phyloP scores from a whole-genome alignment of 1,284 basidiomycete species.

The Fomes fomentarius region DNA sequence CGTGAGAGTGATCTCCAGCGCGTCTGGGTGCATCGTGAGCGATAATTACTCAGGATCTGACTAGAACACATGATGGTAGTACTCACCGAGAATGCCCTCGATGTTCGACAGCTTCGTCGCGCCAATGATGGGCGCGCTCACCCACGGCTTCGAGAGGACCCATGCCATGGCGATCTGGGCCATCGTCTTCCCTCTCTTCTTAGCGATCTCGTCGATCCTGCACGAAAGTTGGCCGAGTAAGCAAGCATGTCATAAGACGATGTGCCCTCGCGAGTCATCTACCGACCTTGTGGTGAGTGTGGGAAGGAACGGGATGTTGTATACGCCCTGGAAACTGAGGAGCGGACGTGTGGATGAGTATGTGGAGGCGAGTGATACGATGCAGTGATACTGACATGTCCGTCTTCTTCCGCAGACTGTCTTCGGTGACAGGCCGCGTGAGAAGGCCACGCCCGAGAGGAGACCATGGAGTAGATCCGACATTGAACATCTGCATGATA shows the following conservation, averaged over 20 bases:
- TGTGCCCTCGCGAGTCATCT: no score
- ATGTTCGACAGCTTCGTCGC: slow-evolving; percentile 52
- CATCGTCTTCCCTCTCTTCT: slow-evolving; percentile 34
- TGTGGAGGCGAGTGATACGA: no score
- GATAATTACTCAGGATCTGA: no score
- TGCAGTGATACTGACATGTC: slow-evolving; percentile 17
- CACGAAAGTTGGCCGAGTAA: no score
- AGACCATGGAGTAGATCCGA: slow-evolving; percentile 47
- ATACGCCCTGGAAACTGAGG: background rate
- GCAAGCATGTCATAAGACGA: no score
- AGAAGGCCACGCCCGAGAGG: slow-evolving; percentile 44
- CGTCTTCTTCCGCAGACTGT: slow-evolving; percentile 29
- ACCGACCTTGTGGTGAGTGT: no score
- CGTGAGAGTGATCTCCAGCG: no score
- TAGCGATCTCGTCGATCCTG: slow-evolving; percentile 42
- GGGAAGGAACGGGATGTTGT: background rate
- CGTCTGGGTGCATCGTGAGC: no score
- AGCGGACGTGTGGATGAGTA: no score
- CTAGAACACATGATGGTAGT: no score
- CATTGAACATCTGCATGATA: slow-evolving; percentile 32
- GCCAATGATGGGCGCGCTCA: slow-evolving; percentile 56
- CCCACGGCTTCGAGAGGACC: slow-evolving; percentile 28
- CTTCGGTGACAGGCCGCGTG: slow-evolving; percentile 34
- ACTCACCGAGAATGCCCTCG: slow-evolving; percentile 48
- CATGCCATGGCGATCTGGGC: slow-evolving; percentile 25